Base-by-base conservation (phyloP, 2,329 filamentous ascomycete species). In the Coniochaeta sp. region DNA sequence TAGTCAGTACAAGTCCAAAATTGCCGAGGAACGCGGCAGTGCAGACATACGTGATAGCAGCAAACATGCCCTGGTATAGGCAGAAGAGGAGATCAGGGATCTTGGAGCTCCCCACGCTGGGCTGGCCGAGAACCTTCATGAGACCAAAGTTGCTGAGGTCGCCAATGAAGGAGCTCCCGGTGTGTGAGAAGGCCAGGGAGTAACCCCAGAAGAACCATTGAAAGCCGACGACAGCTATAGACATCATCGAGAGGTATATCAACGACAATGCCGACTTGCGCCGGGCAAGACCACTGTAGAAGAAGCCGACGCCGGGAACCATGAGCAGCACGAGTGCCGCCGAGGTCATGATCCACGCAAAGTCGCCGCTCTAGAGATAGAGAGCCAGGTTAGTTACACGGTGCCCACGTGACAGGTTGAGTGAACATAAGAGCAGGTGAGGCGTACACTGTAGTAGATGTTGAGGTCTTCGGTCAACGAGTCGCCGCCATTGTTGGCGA, bases 171-270 rank as follows among this genome's bases (percentile, higher is more conserved):
- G 77, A 77, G 59, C 86, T 87, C 53, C 88, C 88, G 20, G 82
- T 82, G 68, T 91, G 88, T 6, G 88, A 91, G 70, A 95, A 95
- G 56, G 89, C 79, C 50, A 95, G 74, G 10, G 87, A 92, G 69
- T 92, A 95, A 47, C 90, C 90, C 90, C 90, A 95, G 75, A 95
- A 92, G 75, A 95, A 95, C 90, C 91, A 96, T 65, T 95, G 89
- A 71, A 95, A 95, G 48, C 83, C 85, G 55, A 91, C 82, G 57
- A 95, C 82, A 10, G 82, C 87, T 4, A 86, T 81, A 14, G 88
- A 85, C 73, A 95, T 86, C 73, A 95, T 81, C 13, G 88, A 88
- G 4, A 95, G 78, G 79, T 89, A 91, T 67, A 95, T 86, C 55
- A 96, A 78, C 16, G 89, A 89, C 51, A 96, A 77, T 4, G 91